Conservation (phyloP, 495 filamentous ascomycete genomes). For the Penicillium roqueforti region DNA sequence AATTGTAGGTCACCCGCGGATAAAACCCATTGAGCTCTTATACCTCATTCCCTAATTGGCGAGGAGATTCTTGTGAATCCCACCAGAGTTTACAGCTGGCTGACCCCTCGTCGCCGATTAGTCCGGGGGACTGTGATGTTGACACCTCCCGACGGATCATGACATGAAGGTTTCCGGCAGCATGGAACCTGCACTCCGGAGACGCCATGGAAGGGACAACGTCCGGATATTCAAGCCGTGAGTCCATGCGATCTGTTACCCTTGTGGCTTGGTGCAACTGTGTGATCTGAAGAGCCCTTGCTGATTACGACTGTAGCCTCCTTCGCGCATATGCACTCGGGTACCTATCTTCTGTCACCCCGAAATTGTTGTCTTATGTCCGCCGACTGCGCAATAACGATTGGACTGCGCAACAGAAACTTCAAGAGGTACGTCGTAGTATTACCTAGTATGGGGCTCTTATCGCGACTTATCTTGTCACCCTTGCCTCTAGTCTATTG, state of each 20-base stretch:
- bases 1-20: constrained; percentile 6
- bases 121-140: constrained; percentile 20
- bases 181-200: constrained; percentile 32
- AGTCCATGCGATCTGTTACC: constrained; percentile 18
- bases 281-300: constrained; percentile 4
- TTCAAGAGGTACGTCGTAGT: constrained; percentile 34
- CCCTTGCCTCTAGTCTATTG: background rate
- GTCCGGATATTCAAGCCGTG: constrained; percentile 27
- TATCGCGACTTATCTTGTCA: constrained; percentile 5
- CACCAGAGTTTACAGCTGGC: constrained; percentile 3
- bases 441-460: background rate
- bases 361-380: constrained; percentile 57
- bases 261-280: constrained; percentile 11
- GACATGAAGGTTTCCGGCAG: constrained; percentile 24
- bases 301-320: constrained; percentile 45
- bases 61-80: constrained; percentile 7
- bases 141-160: constrained; percentile 19
- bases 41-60: constrained; percentile 9
- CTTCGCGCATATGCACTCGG: constrained; percentile 71
- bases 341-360: constrained; percentile 66
- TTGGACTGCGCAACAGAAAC: constrained; percentile 36
- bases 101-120: constrained; percentile 8
- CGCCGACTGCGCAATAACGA: constrained; percentile 45
- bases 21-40: background rate
- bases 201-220: constrained; percentile 23